Evolutionary conservation across 257 asterid species (phyloP), one percentile per base, ranked within the genome.

Genomic region (Verbascum thapsus): DNA sequence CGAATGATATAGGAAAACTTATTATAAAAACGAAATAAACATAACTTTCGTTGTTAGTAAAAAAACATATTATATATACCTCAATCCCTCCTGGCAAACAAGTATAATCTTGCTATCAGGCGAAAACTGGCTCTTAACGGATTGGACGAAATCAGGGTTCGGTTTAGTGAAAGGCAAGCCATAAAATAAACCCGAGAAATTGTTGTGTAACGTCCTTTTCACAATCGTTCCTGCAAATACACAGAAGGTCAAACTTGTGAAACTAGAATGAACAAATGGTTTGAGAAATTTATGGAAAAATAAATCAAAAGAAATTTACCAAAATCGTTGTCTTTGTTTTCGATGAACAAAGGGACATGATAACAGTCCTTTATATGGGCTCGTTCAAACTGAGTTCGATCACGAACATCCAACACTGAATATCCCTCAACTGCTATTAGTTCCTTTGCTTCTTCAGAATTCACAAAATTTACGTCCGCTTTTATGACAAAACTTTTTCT

Each of bases 51-150:
- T 39, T 39, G 1, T 39, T 7, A 52, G 32, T 17, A 3, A n/a
- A 3, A n/a, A 2, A 5, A 3, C 2, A 18, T 16, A 23, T 5
- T 47, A 37, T 38, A 48, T 58, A 63, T 19, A 84, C 98, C 98
- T 84, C 53, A 92, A 79, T 8, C 99, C 99, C 76, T 83, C 97
- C 52, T 92, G 99, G 78, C 99, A 89, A 67, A 92, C 97, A 72
- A 92, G 91, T 61, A 92, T 77, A 64, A 92, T 67, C 84, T 87
- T 89, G 80, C 83, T 81, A 64, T 83, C 79, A 13, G 97, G 89
- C 47, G 97, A 79, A 71, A 86, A 80, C 68, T 80, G 84, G 75
- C 64, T 70, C 83, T 66, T 85, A 10, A 89, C 83, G 20, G 89
- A 71, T 74, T 75, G 81, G 70, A 89, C 84, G 52, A 92, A 92